phyloP scores from a whole-genome alignment of 2,329 filamentous ascomycete genomes.

The Fusarium burgessii region DNA sequence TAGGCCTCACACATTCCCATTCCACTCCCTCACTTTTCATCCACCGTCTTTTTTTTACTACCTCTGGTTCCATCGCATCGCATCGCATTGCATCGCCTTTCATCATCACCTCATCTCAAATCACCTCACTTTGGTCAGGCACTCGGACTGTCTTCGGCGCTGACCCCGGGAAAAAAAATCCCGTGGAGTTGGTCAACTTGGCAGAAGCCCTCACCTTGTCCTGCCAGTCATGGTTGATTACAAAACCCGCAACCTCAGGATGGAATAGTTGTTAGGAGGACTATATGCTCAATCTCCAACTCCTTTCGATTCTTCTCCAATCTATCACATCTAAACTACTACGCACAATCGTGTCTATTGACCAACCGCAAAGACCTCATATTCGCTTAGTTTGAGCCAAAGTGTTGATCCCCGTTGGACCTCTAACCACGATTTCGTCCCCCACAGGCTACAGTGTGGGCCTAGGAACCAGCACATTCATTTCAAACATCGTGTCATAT shows the following conservation, averaged over 20 bases:
- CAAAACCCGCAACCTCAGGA: slow-evolving; percentile 29
- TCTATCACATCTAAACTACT: background rate
- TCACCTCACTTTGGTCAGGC: slow-evolving; percentile 3
- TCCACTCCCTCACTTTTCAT: background rate
- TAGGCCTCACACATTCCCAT: background rate
- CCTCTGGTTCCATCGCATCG: slow-evolving; percentile 1
- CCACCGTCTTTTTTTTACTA: background rate
- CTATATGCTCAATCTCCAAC: slow-evolving; percentile 19
- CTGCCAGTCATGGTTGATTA: slow-evolving; percentile 36
- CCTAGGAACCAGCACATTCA: slow-evolving; percentile 12
- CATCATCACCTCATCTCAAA: slow-evolving; percentile 17
- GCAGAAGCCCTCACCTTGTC: slow-evolving; percentile 13
- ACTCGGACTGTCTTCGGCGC: slow-evolving; percentile 10
- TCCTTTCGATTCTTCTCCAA: background rate
- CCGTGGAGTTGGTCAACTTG: slow-evolving; percentile 1
- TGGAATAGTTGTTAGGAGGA: slow-evolving; percentile 29
- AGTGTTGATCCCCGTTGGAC: slow-evolving; percentile 22
- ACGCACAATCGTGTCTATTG: slow-evolving; percentile 1
- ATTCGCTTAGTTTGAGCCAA: slow-evolving; percentile 24
- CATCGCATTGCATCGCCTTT: slow-evolving; percentile 4
- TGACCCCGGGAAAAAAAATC: background rate
- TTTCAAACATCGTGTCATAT: slow-evolving; percentile 27
- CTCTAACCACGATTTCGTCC: slow-evolving; percentile 26
- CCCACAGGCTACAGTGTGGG: slow-evolving; percentile 29
- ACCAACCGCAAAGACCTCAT: slow-evolving; percentile 27